Percentiles rank a stretch among this genome's conserved stretches.
Evolutionary conservation across 2,329 filamentous ascomycete genomes (phyloP).

Genomic region (Colletotrichum simmondsii): DNA sequence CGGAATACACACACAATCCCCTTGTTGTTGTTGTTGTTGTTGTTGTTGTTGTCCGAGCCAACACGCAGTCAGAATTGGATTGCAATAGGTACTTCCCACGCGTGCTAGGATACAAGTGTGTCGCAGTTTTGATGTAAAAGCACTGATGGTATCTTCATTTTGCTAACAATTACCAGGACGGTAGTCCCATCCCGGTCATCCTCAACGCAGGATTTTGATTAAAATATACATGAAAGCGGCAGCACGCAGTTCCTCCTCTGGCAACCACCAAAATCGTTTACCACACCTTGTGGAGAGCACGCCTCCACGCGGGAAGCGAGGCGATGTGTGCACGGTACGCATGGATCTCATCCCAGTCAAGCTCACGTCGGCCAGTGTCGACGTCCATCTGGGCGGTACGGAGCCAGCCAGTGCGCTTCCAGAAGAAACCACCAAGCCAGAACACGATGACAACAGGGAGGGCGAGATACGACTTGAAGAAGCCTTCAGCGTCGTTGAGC

Average conservation of each 20-base stretch:
- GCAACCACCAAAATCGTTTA: not conserved
- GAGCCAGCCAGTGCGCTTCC: slow-evolving; percentile 73
- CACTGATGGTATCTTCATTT: slow-evolving; percentile 31
- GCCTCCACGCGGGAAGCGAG: slow-evolving; percentile 62
- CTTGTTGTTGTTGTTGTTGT: too few relatives aligned
- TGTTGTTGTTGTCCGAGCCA: too few relatives aligned
- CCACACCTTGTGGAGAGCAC: slow-evolving; percentile 9
- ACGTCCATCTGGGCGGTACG: slow-evolving; percentile 73
- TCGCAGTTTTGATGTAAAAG: not conserved
- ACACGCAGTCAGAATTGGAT: too few relatives aligned
- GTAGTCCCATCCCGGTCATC: not conserved
- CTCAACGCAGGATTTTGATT: not conserved
- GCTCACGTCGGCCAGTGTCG: slow-evolving; percentile 71
- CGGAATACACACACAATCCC: too few relatives aligned
- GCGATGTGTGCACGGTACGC: slow-evolving; percentile 62
- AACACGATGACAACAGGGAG: slow-evolving; percentile 64
- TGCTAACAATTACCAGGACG: slow-evolving; percentile 12
- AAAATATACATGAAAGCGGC: slow-evolving; percentile 3
- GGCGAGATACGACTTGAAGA: slow-evolving; percentile 67
- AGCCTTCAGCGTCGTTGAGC: slow-evolving; percentile 55
- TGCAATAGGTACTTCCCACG: too few relatives aligned
- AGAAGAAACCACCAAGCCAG: slow-evolving; percentile 67
- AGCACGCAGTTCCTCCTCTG: not conserved
- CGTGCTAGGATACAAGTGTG: not conserved
- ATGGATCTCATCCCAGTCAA: slow-evolving; percentile 74